Evolutionary conservation across 1,139 yeast genomes (phyloP).

Genomic region (Suhomyces kunorum): DNA sequence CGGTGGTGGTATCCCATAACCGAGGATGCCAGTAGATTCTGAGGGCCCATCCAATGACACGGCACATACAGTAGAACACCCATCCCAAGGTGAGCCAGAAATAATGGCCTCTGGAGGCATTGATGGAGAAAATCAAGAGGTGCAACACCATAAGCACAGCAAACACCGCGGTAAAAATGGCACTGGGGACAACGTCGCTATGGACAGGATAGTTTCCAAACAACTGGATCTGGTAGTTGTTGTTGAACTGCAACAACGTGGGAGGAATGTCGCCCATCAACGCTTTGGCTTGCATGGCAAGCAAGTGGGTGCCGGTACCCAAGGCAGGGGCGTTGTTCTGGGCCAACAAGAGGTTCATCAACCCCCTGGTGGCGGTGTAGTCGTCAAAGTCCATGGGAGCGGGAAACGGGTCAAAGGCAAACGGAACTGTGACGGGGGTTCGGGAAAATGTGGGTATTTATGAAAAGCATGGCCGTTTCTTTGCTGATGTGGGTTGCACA

Average conservation of each 20-base stretch:
- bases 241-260: conserved; percentile 23
- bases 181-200: conserved; percentile 33
- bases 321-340: conserved; percentile 21
- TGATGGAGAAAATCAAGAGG: conserved; percentile 29
- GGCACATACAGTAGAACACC: conserved; percentile 31
- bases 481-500: not conserved
- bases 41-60: conserved; percentile 33
- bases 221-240: conserved; percentile 28
- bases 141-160: conserved; percentile 30
- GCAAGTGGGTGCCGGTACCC: conserved; percentile 24
- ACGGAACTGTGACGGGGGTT: not conserved
- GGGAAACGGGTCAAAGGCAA: not conserved
- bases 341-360: conserved; percentile 20
- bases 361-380: conserved; percentile 18
- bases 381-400: conserved; percentile 8
- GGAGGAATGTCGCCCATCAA: conserved; percentile 29
- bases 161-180: conserved; percentile 34
- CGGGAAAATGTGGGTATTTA: conserved; percentile 5
- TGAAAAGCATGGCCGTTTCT: not conserved
- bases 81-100: conserved; percentile 38
- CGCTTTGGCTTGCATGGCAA: conserved; percentile 23
- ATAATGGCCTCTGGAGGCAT: conserved; percentile 38
- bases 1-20: conserved; percentile 28
- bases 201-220: conserved; percentile 40
- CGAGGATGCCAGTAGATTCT: conserved; percentile 35